phyloP scores from a whole-genome alignment of 1,284 basidiomycete genomes.

The Rhodotorula mucilaginosa region DNA sequence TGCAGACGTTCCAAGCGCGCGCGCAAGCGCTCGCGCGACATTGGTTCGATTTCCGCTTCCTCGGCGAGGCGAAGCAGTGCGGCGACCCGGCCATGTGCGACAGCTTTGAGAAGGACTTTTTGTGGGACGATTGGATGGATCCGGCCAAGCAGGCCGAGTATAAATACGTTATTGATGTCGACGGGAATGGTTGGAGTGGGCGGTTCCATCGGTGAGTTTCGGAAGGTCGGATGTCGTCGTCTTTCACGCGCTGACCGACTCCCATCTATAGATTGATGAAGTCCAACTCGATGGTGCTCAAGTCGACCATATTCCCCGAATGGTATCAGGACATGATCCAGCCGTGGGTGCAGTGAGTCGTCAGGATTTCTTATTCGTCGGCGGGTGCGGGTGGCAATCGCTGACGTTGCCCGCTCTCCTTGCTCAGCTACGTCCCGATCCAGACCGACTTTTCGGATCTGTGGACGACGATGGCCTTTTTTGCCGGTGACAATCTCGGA shows the following conservation, averaged over 20 bases:
- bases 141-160: constrained; percentile 42
- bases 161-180: constrained; percentile 53
- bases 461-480: constrained; percentile 55
- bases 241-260: neutral
- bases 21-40: constrained; percentile 17
- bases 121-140: constrained; percentile 28
- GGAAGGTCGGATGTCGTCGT: neutral
- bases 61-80: constrained; percentile 28
- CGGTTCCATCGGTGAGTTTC: constrained; percentile 20
- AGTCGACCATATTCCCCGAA: constrained; percentile 64
- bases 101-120: constrained; percentile 25
- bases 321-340: constrained; percentile 47
- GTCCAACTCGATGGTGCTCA: constrained; percentile 64
- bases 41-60: constrained; percentile 37
- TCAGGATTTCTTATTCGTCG: neutral
- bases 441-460: constrained; percentile 55
- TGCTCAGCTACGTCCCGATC: constrained; percentile 48
- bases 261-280: constrained; percentile 55
- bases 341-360: constrained; percentile 41
- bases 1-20: neutral
- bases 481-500: constrained; percentile 50
- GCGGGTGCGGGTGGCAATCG: neutral
- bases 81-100: constrained; percentile 15
- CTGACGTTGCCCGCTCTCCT: too few species aligned
- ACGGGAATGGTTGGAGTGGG: constrained; percentile 44